Evolutionary conservation across 805 yeast species (phyloP).

Genomic region (Blastobotrys attinorum): DNA sequence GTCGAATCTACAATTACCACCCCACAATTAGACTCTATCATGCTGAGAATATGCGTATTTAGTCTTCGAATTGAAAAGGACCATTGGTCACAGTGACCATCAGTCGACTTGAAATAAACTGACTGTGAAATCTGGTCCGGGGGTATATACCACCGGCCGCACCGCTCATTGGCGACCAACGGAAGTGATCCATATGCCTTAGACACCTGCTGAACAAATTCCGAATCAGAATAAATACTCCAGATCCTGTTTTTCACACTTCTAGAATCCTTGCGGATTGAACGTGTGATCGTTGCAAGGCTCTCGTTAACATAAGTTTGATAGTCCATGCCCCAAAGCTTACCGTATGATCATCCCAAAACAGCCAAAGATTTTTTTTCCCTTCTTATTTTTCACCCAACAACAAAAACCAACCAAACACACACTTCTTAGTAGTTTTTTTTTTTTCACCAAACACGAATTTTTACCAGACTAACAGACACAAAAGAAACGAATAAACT

Average conservation of each 20-base stretch:
- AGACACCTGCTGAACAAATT: slow-evolving; percentile 39
- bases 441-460: no score
- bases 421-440: no score
- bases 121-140: slow-evolving; percentile 37
- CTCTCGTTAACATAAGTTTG: slow-evolving; percentile 1
- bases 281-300: slow-evolving; percentile 25
- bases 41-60: slow-evolving; percentile 60
- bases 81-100: slow-evolving; percentile 84
- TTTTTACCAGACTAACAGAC: no score
- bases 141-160: slow-evolving; percentile 79
- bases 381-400: no score
- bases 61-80: slow-evolving; percentile 63
- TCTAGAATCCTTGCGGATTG: slow-evolving; percentile 42
- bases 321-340: background rate
- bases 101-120: slow-evolving; percentile 82
- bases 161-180: slow-evolving; percentile 63
- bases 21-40: slow-evolving; percentile 39
- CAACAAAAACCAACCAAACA: background rate
- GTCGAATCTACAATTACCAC: slow-evolving; percentile 73
- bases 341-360: background rate
- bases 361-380: background rate
- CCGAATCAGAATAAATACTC: slow-evolving; percentile 60
- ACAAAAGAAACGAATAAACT: no score
- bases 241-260: slow-evolving; percentile 54
- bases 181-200: slow-evolving; percentile 29